Base-by-base conservation (phyloP, 2,329 filamentous ascomycete genomes). In the Botryosphaeria dothidea region DNA sequence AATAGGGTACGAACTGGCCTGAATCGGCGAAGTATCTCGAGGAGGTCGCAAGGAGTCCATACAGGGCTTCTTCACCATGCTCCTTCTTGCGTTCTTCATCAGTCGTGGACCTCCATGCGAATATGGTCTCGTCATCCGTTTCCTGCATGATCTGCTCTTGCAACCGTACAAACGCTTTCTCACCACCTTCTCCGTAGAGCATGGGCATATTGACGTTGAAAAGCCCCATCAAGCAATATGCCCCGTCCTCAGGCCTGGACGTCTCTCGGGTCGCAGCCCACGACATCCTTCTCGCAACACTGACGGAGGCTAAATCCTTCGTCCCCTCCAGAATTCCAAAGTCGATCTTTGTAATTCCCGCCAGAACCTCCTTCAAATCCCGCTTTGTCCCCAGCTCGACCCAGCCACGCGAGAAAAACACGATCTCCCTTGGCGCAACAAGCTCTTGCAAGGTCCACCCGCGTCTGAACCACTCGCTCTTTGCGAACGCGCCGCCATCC, bases 81-180 rank as follows among this genome's bases (percentile, higher is more conserved):
- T n/a, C n/a, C n/a, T n/a, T n/a, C n/a, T n/a, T n/a, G n/a, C n/a
- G n/a, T n/a, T n/a, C n/a, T n/a, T n/a, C n/a, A n/a, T n/a, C n/a
- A n/a, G n/a, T n/a, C n/a, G n/a, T n/a, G n/a, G n/a, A n/a, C n/a
- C n/a, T n/a, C n/a, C n/a, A n/a, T n/a, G n/a, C n/a, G n/a, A n/a
- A n/a, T n/a, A n/a, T n/a, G n/a, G n/a, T n/a, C n/a, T n/a, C n/a
- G n/a, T n/a, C n/a, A n/a, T n/a, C n/a, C n/a, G n/a, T n/a, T n/a
- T n/a, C n/a, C n/a, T n/a, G n/a, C n/a, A n/a, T n/a, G n/a, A 67
- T 66, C 29, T 67, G 58, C 45, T 66, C 58, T 41, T 67, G 65
- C 21, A 67, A 46, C 34, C 66, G 17, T 7, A 66, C 17, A 34
- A 67, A 67, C 13, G 66, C 64, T 27, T 66, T 67, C n/a, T 52